A percentile compares a stretch with the other conserved stretches of the same genome.
Evolutionary conservation across 1,284 basidiomycete genomes (phyloP).

Genomic region (Moesziomyces parantarcticus): DNA sequence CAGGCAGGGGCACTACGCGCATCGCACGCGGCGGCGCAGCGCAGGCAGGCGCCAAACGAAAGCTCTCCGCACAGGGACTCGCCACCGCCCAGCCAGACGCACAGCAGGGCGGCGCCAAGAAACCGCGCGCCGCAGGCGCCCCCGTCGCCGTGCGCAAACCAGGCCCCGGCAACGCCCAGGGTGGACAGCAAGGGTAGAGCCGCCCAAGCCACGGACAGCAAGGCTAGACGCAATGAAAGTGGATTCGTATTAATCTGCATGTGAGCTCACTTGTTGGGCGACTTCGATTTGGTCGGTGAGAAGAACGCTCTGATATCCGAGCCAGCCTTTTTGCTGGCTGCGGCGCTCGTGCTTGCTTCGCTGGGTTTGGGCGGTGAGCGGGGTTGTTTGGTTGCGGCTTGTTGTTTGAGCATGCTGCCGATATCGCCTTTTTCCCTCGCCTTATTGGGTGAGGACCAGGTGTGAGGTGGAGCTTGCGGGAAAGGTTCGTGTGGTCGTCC

Average conservation of each 20-base stretch:
- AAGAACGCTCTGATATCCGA: slow-evolving; percentile 39
- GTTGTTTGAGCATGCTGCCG: slow-evolving; percentile 24
- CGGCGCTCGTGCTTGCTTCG: slow-evolving; percentile 1
- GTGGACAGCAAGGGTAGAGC: background rate
- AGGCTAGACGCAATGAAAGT: background rate
- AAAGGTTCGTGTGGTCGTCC: slow-evolving; percentile 34
- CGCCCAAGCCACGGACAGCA: no score
- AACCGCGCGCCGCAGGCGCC: slow-evolving; percentile 35
- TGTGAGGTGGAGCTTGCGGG: slow-evolving; percentile 33
- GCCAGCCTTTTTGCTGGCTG: slow-evolving; percentile 3
- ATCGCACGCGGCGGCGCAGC: slow-evolving; percentile 33
- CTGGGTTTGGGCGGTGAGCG: no score
- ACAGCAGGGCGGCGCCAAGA: slow-evolving; percentile 29
- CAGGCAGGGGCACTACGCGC: slow-evolving; percentile 25
- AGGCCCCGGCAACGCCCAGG: background rate
- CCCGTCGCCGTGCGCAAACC: slow-evolving; percentile 15
- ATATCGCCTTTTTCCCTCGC: slow-evolving; percentile 13
- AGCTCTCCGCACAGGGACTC: slow-evolving; percentile 37
- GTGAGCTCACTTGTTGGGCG: slow-evolving; percentile 1
- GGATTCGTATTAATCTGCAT: background rate
- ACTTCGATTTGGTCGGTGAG: slow-evolving; percentile 20
- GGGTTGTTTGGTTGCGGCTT: background rate
- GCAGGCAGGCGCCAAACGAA: slow-evolving; percentile 38
- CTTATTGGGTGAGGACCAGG: slow-evolving; percentile 16
- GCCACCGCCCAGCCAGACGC: slow-evolving; percentile 9